These are phyloP conservation scores for Sclerotiophoma versabilis DNA, from an alignment of 2,329 filamentous ascomycete species.

Conservation along the genomic window DNA sequence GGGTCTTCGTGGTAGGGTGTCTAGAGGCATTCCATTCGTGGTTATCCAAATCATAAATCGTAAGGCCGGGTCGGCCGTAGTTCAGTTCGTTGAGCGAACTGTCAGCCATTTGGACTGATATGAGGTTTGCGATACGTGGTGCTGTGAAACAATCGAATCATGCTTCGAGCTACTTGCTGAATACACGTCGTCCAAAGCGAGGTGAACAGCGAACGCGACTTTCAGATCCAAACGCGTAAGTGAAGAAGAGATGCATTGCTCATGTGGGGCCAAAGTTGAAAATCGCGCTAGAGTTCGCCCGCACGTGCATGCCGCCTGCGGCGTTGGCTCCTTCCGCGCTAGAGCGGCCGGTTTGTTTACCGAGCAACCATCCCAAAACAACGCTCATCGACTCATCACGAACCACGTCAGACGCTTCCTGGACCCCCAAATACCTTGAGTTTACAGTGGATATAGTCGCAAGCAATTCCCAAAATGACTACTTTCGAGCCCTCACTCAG, in stretches of 20 bases:
- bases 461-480: conserved; percentile 58
- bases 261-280: conserved; percentile 23
- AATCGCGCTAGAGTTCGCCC: conserved; percentile 30
- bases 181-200: background rate
- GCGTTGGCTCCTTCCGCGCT: conserved; percentile 14
- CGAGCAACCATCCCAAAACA: conserved; percentile 37
- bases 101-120: conserved; percentile 65
- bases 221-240: background rate
- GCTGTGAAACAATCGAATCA: conserved; percentile 26
- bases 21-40: conserved; percentile 59
- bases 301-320: conserved; percentile 35
- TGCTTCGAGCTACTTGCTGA: conserved; percentile 23
- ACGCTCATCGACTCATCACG: conserved; percentile 19
- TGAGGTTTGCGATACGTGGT: conserved; percentile 23
- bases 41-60: conserved; percentile 57
- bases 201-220: conserved; percentile 6
- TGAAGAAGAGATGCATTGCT: conserved; percentile 10
- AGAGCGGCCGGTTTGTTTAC: conserved; percentile 38
- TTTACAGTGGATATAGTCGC: background rate
- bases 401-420: conserved; percentile 27
- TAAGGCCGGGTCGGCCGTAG: conserved; percentile 62
- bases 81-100: conserved; percentile 56
- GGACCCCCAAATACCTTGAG: background rate
- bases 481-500: conserved; percentile 75
- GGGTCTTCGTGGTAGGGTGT: conserved; percentile 31